Percentiles rank a stretch among this genome's conserved stretches.
Evolutionary conservation across 176 grass and related monocot species (phyloP).

Genomic region (Coix lacrymajobi): DNA sequence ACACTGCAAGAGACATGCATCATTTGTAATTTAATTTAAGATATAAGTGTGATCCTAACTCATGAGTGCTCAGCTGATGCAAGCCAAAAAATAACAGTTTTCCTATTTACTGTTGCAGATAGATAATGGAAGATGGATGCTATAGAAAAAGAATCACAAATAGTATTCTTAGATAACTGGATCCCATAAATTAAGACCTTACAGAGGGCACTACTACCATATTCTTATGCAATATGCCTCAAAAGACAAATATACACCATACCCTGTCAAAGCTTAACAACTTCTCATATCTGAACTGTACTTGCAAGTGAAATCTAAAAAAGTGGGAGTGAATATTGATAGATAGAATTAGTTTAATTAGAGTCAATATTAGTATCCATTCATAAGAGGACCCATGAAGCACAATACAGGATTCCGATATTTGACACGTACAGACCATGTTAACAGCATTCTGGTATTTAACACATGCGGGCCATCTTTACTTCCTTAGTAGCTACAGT

Average conservation of each 20-base stretch:
- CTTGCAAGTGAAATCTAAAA: slow-evolving; percentile 9
- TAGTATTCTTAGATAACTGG: neutral
- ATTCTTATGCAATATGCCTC: slow-evolving; percentile 1
- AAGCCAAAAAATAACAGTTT: neutral
- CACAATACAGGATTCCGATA: neutral
- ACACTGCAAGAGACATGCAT: slow-evolving; percentile 53
- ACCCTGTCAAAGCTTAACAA: neutral
- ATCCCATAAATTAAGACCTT: slow-evolving; percentile 7
- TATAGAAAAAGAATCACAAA: neutral
- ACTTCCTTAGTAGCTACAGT: neutral
- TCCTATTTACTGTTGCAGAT: neutral
- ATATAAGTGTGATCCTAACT: neutral
- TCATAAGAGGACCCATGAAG: neutral
- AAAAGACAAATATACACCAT: slow-evolving; percentile 11
- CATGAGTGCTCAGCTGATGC: neutral
- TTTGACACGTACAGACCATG: neutral
- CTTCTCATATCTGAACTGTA: neutral
- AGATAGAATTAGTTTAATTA: neutral
- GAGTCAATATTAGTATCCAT: neutral
- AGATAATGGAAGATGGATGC: neutral
- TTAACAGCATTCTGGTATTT: neutral
- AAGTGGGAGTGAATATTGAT: neutral
- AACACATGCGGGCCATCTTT: neutral
- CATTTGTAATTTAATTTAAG: slow-evolving; percentile 17
- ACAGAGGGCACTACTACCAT: neutral